Evolutionary conservation across 73 alveolate species (phyloP).

Genomic region (Paramecium sexaurelia): DNA sequence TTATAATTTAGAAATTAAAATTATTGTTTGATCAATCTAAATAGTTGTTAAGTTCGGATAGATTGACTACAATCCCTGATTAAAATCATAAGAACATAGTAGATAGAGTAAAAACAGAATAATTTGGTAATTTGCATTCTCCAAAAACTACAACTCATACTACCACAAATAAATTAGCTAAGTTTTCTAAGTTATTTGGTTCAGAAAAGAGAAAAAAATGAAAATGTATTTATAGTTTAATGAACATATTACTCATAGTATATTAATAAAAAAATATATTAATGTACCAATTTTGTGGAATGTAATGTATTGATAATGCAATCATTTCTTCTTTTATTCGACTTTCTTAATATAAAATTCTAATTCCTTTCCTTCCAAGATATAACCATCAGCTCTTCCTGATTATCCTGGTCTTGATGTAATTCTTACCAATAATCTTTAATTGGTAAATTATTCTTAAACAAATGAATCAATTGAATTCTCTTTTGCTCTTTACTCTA

Average conservation of each 20-base stretch:
- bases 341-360: slow-evolving; percentile 92
- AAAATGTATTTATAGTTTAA: not conserved
- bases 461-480: slow-evolving; percentile 77
- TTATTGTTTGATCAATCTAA: slow-evolving; percentile 38
- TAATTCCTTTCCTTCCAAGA: slow-evolving; percentile 97
- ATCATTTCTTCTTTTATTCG: slow-evolving; percentile 70
- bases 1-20: not conserved
- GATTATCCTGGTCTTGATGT: slow-evolving; percentile 98
- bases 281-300: not conserved
- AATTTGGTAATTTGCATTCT: not conserved
- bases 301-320: not conserved
- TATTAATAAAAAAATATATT: not conserved
- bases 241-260: not conserved
- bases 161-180: not conserved
- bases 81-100: not conserved
- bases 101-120: slow-evolving; percentile 51
- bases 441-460: slow-evolving; percentile 84
- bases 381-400: slow-evolving; percentile 98
- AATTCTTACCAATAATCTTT: slow-evolving; percentile 96
- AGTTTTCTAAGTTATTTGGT: slow-evolving; percentile 35
- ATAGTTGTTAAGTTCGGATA: slow-evolving; percentile 19
- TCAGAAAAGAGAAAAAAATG: slow-evolving; percentile 48
- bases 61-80: slow-evolving; percentile 38
- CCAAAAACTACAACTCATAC: slow-evolving; percentile 37
- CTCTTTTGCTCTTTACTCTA: slow-evolving; percentile 73